Conservation (phyloP, 2,329 filamentous ascomycete genomes). For the Knoxdaviesia capensis region DNA sequence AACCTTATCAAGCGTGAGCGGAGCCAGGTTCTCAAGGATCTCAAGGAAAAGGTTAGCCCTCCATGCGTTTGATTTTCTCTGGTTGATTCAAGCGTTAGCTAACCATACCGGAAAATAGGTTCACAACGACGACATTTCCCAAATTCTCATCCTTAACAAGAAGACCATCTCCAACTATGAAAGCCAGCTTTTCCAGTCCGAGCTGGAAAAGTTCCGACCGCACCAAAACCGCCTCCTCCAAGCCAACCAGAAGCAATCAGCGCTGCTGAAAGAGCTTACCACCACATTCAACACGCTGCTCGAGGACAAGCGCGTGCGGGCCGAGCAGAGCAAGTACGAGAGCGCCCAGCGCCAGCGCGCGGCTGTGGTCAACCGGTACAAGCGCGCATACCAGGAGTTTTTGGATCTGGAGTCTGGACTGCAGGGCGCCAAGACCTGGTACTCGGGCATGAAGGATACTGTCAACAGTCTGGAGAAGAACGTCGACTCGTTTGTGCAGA, state of each 20-base stretch:
- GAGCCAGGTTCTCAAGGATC: slow-evolving; percentile 78
- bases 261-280: slow-evolving; percentile 87
- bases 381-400: slow-evolving; percentile 81
- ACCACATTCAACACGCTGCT: slow-evolving; percentile 68
- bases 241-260: slow-evolving; percentile 86
- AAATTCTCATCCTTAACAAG: slow-evolving; percentile 93
- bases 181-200: slow-evolving; percentile 76
- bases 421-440: slow-evolving; percentile 78
- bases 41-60: slow-evolving; percentile 75
- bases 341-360: slow-evolving; percentile 64
- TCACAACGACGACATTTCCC: slow-evolving; percentile 91
- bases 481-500: slow-evolving; percentile 92
- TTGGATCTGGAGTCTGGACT: slow-evolving; percentile 74
- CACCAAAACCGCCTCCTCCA: slow-evolving; percentile 83
- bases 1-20: slow-evolving; percentile 84
- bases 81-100: neutral
- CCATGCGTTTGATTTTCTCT: neutral
- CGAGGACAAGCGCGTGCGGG: slow-evolving; percentile 81
- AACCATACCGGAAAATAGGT: slow-evolving; percentile 32
- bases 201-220: slow-evolving; percentile 91
- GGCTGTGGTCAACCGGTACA: slow-evolving; percentile 68
- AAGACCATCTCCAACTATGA: slow-evolving; percentile 90
- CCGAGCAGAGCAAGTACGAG: slow-evolving; percentile 93
- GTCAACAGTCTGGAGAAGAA: slow-evolving; percentile 87
- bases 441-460: slow-evolving; percentile 87